Percentiles rank a stretch among this genome's conserved stretches.
Evolutionary conservation across 768 basidiomycete genomes (phyloP).

Genomic region (Astraeus odoratus): DNA sequence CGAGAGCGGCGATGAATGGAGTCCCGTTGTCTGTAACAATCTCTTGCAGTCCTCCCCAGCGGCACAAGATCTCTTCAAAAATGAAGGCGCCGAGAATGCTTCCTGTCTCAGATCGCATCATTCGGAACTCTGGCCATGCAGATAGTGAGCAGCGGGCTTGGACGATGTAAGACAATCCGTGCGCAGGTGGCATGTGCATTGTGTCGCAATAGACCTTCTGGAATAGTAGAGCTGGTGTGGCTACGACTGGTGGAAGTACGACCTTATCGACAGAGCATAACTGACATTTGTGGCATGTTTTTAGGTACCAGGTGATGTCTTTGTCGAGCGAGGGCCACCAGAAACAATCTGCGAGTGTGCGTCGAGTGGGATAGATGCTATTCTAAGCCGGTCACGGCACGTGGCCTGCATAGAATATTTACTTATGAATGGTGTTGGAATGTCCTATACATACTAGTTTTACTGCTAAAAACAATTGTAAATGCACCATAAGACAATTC

Average conservation of each 20-base stretch:
- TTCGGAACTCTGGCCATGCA: slow-evolving; percentile 19
- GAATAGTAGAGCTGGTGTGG: slow-evolving; percentile 18
- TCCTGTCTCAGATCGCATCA: slow-evolving; percentile 20
- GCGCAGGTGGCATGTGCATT: slow-evolving; percentile 20
- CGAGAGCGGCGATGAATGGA: not conserved
- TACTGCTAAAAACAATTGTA: no score
- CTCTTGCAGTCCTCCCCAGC: not conserved
- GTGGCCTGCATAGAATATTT: no score
- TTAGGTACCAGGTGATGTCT: slow-evolving; percentile 23
- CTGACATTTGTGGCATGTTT: slow-evolving; percentile 30
- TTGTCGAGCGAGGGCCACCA: slow-evolving; percentile 15
- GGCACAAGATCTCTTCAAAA: slow-evolving; percentile 16
- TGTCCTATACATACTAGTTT: no score
- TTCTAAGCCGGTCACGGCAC: no score
- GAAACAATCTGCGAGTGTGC: not conserved
- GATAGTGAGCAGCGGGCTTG: not conserved
- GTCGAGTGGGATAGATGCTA: no score
- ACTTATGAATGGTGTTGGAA: no score
- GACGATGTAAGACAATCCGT: not conserved
- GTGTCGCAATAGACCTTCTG: slow-evolving; percentile 22
- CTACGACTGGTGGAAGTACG: slow-evolving; percentile 14
- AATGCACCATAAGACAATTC: no score
- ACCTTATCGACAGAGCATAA: slow-evolving; percentile 14
- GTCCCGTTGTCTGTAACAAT: not conserved
- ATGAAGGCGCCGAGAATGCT: slow-evolving; percentile 8